These are phyloP conservation scores for Theobroma cacao DNA, from an alignment of 345 rosid species.

Conservation along the genomic window DNA sequence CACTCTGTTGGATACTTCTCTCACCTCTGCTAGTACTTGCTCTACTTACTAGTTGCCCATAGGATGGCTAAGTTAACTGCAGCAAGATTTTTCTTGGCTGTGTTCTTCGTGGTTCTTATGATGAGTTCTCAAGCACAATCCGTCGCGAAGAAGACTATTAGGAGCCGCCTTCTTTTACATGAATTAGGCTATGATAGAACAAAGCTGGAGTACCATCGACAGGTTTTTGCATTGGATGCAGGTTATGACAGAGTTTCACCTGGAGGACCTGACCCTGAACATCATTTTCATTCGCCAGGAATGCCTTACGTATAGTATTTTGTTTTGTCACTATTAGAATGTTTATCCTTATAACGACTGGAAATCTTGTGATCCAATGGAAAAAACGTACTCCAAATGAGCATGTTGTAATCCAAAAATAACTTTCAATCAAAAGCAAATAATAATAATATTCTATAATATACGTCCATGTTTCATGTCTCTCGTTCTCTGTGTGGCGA, in stretches of 20 bases:
- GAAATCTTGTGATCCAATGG: no score
- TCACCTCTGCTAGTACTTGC: not conserved
- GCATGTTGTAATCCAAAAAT: no score
- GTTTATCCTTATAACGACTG: no score
- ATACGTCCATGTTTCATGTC: no score
- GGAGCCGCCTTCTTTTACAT: not conserved
- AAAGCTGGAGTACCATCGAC: conserved; percentile 5
- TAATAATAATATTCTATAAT: no score
- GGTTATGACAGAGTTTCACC: conserved; percentile 25
- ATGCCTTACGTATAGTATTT: not conserved
- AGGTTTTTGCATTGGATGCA: conserved; percentile 4
- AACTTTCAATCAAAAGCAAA: no score
- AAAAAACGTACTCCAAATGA: no score
- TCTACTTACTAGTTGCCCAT: not conserved
- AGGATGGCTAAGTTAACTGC: not conserved
- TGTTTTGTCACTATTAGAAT: not conserved
- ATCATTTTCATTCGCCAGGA: conserved; percentile 24
- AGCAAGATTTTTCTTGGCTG: not conserved
- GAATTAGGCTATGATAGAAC: not conserved
- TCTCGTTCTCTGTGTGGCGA: no score
- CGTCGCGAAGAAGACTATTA: not conserved
- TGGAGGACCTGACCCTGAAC: conserved; percentile 43
- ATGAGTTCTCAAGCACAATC: not conserved
- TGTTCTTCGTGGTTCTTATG: not conserved
- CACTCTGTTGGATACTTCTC: not conserved